These are phyloP conservation scores for Auricularia sp. DNA, from an alignment of 768 basidiomycete species.

Conservation along the genomic window DNA sequence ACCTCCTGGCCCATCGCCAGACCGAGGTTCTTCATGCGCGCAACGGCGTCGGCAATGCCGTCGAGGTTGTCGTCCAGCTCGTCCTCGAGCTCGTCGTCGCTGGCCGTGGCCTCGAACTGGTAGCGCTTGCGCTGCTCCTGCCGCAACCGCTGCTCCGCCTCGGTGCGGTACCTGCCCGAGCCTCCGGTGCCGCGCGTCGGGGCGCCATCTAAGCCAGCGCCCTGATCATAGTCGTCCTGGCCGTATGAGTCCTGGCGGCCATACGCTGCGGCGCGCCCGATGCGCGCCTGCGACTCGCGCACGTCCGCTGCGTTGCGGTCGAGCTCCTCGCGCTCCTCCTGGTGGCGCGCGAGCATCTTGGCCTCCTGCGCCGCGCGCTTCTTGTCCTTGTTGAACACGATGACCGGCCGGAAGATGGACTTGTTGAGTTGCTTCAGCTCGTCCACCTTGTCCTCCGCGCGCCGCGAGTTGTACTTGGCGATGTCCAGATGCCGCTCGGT, in stretches of 20 bases:
- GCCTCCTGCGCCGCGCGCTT: slow-evolving; percentile 84
- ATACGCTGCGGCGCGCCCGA: slow-evolving; percentile 64
- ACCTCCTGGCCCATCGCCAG: slow-evolving; percentile 82
- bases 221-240: slow-evolving; percentile 17
- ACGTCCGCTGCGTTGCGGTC: slow-evolving; percentile 82
- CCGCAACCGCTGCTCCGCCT: slow-evolving; percentile 41
- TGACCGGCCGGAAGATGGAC: slow-evolving; percentile 87
- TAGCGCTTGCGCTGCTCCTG: slow-evolving; percentile 72
- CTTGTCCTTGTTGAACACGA: slow-evolving; percentile 85
- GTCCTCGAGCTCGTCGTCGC: slow-evolving; percentile 91
- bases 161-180: slow-evolving; percentile 34
- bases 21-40: slow-evolving; percentile 68
- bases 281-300: slow-evolving; percentile 74
- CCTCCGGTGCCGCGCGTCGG: slow-evolving; percentile 22
- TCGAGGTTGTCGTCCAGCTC: slow-evolving; percentile 87
- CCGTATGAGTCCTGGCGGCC: slow-evolving; percentile 24
- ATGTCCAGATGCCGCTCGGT: slow-evolving; percentile 93
- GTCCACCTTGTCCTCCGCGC: slow-evolving; percentile 87
- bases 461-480: slow-evolving; percentile 73
- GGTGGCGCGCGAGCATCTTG: slow-evolving; percentile 74
- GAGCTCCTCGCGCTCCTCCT: slow-evolving; percentile 73
- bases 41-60: slow-evolving; percentile 70
- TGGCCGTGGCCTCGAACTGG: slow-evolving; percentile 84
- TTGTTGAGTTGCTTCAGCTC: slow-evolving; percentile 91
- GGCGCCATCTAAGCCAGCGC: slow-evolving; percentile 17